These are phyloP conservation scores for Fraxinus sp. DNA, from an alignment of 305 asterid genomes.

Conservation along the genomic window DNA sequence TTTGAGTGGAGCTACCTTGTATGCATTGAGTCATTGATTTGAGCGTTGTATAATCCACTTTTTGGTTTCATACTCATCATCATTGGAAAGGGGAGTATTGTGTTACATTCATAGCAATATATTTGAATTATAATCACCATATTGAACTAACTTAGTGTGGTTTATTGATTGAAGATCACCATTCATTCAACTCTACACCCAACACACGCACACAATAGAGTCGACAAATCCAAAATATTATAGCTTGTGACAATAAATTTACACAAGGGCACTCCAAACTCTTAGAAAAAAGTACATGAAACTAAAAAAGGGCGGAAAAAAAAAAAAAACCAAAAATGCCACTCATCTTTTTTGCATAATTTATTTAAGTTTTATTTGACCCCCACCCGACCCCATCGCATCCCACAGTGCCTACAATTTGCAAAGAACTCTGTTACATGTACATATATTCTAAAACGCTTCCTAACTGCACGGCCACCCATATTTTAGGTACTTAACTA, in stretches of 20 bases:
- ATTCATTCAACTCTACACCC: too few relatives aligned
- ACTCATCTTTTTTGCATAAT: not conserved
- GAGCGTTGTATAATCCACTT: too few relatives aligned
- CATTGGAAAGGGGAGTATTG: too few relatives aligned
- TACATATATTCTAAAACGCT: constrained; percentile 21
- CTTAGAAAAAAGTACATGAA: not conserved
- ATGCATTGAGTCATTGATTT: too few relatives aligned
- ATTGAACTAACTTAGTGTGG: not conserved
- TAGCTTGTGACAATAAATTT: not conserved
- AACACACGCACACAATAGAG: not conserved
- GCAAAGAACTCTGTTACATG: not conserved
- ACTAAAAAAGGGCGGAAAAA: not conserved
- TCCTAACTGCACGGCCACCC: constrained; percentile 42
- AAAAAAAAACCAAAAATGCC: constrained; percentile 1
- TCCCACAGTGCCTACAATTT: not conserved
- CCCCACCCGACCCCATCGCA: not conserved
- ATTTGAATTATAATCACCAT: not conserved
- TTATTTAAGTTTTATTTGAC: not conserved
- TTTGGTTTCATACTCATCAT: too few relatives aligned
- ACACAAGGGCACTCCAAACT: not conserved
- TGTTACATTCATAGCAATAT: not conserved
- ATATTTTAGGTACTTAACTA: constrained; percentile 28
- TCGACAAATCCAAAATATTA: not conserved
- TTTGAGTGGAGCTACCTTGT: too few relatives aligned
- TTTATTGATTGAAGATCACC: not conserved